Conservation (phyloP, 139 green algal genomes). For the Zygnema cylindricum region DNA sequence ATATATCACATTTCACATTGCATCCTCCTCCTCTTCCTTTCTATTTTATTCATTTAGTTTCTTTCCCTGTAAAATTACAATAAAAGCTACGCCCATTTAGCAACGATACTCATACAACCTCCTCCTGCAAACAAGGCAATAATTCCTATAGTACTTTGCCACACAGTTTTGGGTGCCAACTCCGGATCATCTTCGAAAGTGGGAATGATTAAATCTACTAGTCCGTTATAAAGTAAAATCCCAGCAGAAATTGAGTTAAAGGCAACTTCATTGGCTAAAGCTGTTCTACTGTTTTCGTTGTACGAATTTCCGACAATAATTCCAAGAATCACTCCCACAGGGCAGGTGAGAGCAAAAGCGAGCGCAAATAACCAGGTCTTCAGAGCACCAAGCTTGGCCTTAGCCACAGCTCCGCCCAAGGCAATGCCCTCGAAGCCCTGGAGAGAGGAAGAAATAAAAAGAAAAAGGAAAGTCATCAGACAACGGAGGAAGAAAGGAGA, state of each 20-base stretch:
- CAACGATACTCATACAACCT: conserved; percentile 20
- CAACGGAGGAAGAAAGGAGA: not conserved
- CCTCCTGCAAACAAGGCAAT: conserved; percentile 9
- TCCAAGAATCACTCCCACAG: conserved; percentile 32
- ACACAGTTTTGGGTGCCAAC: not conserved
- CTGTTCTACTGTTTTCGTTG: not conserved
- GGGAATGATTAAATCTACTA: conserved; percentile 53
- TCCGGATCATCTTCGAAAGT: conserved; percentile 54
- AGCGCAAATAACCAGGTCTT: conserved; percentile 18
- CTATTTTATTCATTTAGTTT: no score
- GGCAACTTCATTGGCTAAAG: conserved; percentile 31
- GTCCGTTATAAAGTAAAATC: conserved; percentile 59
- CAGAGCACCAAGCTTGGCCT: not conserved
- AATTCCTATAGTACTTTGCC: not conserved
- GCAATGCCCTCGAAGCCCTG: conserved; percentile 63
- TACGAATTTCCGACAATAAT: conserved; percentile 19
- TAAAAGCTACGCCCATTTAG: conserved; percentile 41
- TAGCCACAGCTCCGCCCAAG: conserved; percentile 46
- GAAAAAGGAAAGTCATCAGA: not conserved
- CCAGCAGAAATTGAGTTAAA: conserved; percentile 52
- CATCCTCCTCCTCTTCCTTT: no score
- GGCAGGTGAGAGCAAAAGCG: conserved; percentile 32
- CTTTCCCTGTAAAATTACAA: no score
- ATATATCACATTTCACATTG: no score
- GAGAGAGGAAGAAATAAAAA: no score